phyloP scores from a whole-genome alignment of 1,139 yeast species.

The Spencermartinsiella ligniputridi region DNA sequence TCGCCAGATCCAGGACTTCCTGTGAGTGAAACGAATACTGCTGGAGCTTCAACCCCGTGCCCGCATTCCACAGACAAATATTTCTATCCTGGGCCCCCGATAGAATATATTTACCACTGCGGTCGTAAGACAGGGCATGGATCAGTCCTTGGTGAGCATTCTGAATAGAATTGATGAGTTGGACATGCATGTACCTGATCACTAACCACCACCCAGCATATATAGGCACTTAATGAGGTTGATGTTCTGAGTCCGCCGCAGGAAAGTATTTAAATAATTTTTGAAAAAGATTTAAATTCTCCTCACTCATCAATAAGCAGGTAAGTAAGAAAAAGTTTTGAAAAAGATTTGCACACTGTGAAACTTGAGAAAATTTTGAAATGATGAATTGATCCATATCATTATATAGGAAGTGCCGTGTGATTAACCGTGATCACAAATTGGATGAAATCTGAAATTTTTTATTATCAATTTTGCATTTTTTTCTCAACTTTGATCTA shows the following conservation, averaged over 20 bases:
- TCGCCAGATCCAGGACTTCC: constrained; percentile 32
- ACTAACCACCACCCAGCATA: too few species aligned
- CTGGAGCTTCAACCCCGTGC: constrained; percentile 23
- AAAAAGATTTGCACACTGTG: too few species aligned
- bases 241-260: too few species aligned
- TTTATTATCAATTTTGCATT: too few species aligned
- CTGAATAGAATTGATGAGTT: not conserved
- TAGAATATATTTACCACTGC: constrained; percentile 30
- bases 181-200: not conserved
- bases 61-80: constrained; percentile 31
- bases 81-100: constrained; percentile 35
- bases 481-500: too few species aligned
- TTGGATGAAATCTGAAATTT: constrained; percentile 18
- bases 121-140: constrained; percentile 29
- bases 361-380: too few species aligned
- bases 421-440: constrained; percentile 22
- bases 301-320: not conserved
- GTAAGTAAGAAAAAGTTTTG: too few species aligned
- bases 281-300: too few species aligned
- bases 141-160: constrained; percentile 28
- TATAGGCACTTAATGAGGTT: too few species aligned
- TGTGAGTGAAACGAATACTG: constrained; percentile 30
- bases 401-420: constrained; percentile 31
- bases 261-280: too few species aligned
- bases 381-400: constrained; percentile 24